A percentile compares a stretch with the other conserved stretches of the same genome.
phyloP scores from a whole-genome alignment of 2,329 filamentous ascomycete species.

The Penicillium sp. region DNA sequence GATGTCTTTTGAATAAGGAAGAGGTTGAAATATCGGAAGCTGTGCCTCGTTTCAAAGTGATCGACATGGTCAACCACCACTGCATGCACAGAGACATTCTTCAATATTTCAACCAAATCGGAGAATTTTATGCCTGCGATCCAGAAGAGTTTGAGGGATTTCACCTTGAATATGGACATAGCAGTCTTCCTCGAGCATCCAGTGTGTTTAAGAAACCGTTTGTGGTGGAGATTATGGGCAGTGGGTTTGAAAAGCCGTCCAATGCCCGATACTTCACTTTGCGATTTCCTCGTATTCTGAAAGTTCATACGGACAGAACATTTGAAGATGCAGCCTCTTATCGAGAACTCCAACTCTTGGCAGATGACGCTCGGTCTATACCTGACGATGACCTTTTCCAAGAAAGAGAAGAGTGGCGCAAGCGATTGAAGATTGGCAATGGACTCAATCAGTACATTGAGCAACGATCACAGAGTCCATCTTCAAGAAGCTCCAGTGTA shows the following conservation, averaged over 20 bases:
- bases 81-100: slow-evolving; percentile 51
- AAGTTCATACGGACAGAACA: slow-evolving; percentile 71
- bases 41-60: slow-evolving; percentile 60
- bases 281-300: slow-evolving; percentile 70
- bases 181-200: slow-evolving; percentile 34
- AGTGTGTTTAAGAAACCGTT: slow-evolving; percentile 64
- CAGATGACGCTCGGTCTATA: slow-evolving; percentile 51
- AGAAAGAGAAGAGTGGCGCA: slow-evolving; percentile 59
- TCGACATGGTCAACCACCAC: slow-evolving; percentile 56
- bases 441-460: slow-evolving; percentile 22
- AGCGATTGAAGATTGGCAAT: slow-evolving; percentile 55
- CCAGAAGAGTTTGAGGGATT: slow-evolving; percentile 36
- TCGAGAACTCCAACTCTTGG: slow-evolving; percentile 63
- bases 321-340: slow-evolving; percentile 66
- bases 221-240: slow-evolving; percentile 75
- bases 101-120: slow-evolving; percentile 46
- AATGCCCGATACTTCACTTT: slow-evolving; percentile 68
- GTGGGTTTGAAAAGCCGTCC: slow-evolving; percentile 68
- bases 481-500: slow-evolving; percentile 20
- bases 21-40: slow-evolving; percentile 49
- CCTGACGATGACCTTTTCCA: slow-evolving; percentile 54
- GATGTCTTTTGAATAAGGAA: slow-evolving; percentile 66
- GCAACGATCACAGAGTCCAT: slow-evolving; percentile 23
- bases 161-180: slow-evolving; percentile 45
- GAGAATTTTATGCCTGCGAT: slow-evolving; percentile 45